Base-by-base conservation (phyloP, 2,329 filamentous ascomycete genomes). In the Myriosclerotinia curreyana region DNA sequence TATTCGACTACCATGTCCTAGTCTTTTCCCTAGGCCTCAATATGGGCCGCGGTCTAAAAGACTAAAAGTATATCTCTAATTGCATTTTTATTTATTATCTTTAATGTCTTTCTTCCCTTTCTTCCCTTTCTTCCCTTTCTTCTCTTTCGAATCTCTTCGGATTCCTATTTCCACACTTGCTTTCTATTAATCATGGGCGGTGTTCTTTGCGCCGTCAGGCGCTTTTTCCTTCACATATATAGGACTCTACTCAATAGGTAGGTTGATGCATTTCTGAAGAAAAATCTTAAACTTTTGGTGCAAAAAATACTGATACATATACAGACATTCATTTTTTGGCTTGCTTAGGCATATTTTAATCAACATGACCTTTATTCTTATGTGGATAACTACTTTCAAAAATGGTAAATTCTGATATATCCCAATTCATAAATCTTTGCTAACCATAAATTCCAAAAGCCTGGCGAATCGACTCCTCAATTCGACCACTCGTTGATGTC, bases 371-470 rank as follows among this genome's bases (percentile, higher is more conserved):
- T 73, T 71, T 53, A 71, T 73, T 62, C 64, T 72, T 2, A 64
- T 69, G 9, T 72, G 70, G 70, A 73, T 73, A 22, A 71, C 70
- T 22, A 72, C 71, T 31, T 73, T 73, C 58, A 73, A 73, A 44
- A 73, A 72, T 58, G 71, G 71, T 72, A 65, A 55, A 52, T 25
- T 20, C n/a, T 50, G 9, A 22, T 11, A 2, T 50, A 60, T 48
- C 14, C 42, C 22, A 25, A 31, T 55, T 25, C 31, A 62, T 25
- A 34, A 17, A 46, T 14, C 15, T 36, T 22, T 20, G 20, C 50
- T 48, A 22, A 49, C 34, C 40, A 8, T 36, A 25, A 40, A 15
- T 34, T 40, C 25, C 55, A 42, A 49, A 48, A 71, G 71, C 71
- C 20, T 71, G 69, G 65, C 69, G 69, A 60, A 72, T 73, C 60